Percentiles rank a stretch among this genome's conserved stretches.
These are phyloP conservation scores for Hemileia vastatrix DNA, from an alignment of 1,284 basidiomycete species.

Conservation along the genomic window DNA sequence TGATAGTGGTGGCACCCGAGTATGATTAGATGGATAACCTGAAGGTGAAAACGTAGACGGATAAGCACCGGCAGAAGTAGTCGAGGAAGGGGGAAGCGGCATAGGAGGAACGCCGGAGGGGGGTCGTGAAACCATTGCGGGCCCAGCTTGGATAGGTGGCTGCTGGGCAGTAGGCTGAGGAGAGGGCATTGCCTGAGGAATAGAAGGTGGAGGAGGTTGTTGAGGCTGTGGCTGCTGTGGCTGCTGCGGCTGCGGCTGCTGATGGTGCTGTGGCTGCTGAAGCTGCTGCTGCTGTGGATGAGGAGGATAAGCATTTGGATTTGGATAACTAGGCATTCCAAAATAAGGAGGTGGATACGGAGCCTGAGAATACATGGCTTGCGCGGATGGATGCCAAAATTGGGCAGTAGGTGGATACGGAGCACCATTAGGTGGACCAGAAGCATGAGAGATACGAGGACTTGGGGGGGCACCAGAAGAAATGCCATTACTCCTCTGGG, in stretches of 20 bases:
- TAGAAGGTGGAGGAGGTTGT: conserved; percentile 7
- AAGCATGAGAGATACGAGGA: conserved; percentile 7
- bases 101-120: conserved; percentile 7
- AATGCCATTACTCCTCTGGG: not conserved
- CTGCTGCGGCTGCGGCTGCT: conserved; percentile 10
- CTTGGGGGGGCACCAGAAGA: conserved; percentile 2
- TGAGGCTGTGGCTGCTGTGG: conserved; percentile 2
- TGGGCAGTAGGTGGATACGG: conserved; percentile 4
- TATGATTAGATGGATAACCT: conserved; percentile 5
- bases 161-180: not conserved
- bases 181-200: conserved; percentile 7
- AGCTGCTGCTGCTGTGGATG: conserved; percentile 14
- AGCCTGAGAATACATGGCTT: conserved; percentile 10
- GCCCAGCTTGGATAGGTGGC: no score
- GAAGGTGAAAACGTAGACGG: conserved; percentile 4
- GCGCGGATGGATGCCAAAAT: conserved; percentile 1
- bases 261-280: conserved; percentile 9
- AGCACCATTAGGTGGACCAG: conserved; percentile 6
- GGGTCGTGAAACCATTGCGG: not conserved
- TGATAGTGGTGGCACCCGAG: conserved; percentile 15
- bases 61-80: not conserved
- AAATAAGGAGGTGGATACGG: conserved; percentile 14
- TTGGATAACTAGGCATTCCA: conserved; percentile 15
- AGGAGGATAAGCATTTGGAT: conserved; percentile 12
- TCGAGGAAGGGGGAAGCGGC: conserved; percentile 13